phyloP scores from a whole-genome alignment of 495 filamentous ascomycete genomes.

The Mytilinidion resinicola region DNA sequence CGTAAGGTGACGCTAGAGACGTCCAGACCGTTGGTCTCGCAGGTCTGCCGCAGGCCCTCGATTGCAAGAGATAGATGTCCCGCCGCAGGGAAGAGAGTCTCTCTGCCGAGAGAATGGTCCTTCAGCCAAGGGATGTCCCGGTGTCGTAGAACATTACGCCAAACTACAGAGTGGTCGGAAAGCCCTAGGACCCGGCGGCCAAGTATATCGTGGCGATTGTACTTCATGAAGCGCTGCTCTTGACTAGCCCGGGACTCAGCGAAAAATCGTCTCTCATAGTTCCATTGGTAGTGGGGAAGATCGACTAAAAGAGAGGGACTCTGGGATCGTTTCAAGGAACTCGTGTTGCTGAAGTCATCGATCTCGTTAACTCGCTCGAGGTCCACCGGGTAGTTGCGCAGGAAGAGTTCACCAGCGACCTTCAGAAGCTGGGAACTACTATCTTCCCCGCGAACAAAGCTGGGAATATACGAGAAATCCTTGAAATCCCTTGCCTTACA shows the following conservation, averaged over 20 bases:
- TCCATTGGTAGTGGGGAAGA: constrained; percentile 1
- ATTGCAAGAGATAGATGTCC: neutral
- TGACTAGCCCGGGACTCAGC: neutral
- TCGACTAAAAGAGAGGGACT: neutral
- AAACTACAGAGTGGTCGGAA: neutral
- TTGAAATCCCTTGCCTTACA: neutral
- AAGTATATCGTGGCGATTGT: neutral
- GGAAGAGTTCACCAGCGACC: neutral
- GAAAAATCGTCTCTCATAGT: neutral
- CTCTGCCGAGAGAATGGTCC: constrained; percentile 1
- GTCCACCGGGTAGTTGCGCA: neutral
- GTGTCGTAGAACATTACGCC: neutral
- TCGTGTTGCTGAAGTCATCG: neutral
- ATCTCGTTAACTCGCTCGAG: neutral
- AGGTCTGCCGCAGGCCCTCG: neutral
- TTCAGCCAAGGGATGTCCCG: constrained; percentile 1
- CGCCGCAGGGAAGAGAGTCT: neutral
- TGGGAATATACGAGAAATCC: neutral
- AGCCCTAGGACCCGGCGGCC: neutral
- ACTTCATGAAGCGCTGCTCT: neutral
- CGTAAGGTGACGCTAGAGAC: neutral
- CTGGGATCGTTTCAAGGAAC: neutral
- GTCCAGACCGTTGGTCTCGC: neutral
- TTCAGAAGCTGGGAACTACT: neutral
- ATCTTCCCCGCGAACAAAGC: neutral